Conservation (phyloP, 495 filamentous ascomycete species). For the Daldinia concentrica region DNA sequence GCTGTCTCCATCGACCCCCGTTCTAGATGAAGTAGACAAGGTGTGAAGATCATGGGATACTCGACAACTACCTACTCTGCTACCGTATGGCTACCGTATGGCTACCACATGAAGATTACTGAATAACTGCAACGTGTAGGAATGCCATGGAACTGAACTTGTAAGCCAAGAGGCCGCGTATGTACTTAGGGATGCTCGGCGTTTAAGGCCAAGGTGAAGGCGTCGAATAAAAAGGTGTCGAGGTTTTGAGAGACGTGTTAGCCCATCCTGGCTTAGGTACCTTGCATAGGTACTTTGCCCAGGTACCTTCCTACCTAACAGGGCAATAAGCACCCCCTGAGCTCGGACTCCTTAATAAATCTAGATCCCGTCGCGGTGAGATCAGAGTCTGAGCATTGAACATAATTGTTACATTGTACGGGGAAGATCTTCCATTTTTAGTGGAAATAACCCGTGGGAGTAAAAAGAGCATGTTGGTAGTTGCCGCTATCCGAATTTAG, state of each 20-base stretch:
- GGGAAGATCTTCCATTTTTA: not conserved
- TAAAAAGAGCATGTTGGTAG: not conserved
- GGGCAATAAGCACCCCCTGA: not conserved
- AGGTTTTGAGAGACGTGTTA: constrained; percentile 16
- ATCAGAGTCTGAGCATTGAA: not conserved
- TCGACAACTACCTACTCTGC: constrained; percentile 2
- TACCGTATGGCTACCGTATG: constrained; percentile 7
- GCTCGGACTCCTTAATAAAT: not conserved
- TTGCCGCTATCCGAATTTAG: constrained; percentile 6
- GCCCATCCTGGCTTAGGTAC: constrained; percentile 17
- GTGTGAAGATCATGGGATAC: constrained; percentile 20
- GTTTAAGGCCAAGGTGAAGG: constrained; percentile 10
- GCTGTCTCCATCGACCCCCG: constrained; percentile 24
- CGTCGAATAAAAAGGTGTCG: constrained; percentile 22
- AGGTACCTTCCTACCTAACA: not conserved
- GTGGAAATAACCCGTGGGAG: not conserved
- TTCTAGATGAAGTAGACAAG: constrained; percentile 28
- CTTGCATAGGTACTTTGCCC: not conserved
- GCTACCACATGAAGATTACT: not conserved
- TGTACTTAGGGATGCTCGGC: constrained; percentile 18
- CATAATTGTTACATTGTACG: not conserved
- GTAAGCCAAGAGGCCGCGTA: constrained; percentile 1
- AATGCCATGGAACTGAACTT: constrained; percentile 4
- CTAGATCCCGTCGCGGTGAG: not conserved
- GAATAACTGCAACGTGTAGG: constrained; percentile 11